phyloP scores from a whole-genome alignment of 495 filamentous ascomycete genomes.

The Aspergillus carlsbadensis region DNA sequence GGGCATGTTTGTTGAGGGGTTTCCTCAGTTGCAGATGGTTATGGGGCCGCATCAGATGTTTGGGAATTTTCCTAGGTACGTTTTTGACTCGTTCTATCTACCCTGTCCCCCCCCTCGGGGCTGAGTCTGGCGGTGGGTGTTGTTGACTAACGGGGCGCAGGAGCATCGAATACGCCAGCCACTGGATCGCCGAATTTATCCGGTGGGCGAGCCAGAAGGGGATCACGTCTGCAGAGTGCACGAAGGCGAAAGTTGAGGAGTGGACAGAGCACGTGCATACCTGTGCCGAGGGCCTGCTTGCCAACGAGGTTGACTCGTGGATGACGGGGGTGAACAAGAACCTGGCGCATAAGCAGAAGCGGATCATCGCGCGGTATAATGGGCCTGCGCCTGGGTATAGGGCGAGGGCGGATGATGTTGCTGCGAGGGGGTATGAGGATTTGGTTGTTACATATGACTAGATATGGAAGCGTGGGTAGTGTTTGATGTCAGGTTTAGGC shows the following conservation, averaged over 20 bases:
- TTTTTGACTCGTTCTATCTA: no score
- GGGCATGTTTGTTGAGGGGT: slow-evolving; percentile 18
- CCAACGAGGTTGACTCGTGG: slow-evolving; percentile 39
- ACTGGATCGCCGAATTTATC: slow-evolving; percentile 14
- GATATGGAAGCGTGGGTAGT: neutral
- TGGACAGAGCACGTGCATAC: slow-evolving; percentile 29
- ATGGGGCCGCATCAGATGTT: slow-evolving; percentile 32
- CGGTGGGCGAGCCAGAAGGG: slow-evolving; percentile 14
- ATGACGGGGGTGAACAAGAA: slow-evolving; percentile 43
- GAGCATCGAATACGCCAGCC: slow-evolving; percentile 12
- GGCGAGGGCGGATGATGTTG: slow-evolving; percentile 23
- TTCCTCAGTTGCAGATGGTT: slow-evolving; percentile 29
- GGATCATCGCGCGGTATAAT: slow-evolving; percentile 34
- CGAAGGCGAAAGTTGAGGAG: slow-evolving; percentile 13
- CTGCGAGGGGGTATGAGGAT: slow-evolving; percentile 18
- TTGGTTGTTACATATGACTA: slow-evolving; percentile 10
- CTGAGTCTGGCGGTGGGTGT: no score
- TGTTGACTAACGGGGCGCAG: no score
- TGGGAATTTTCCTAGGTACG: slow-evolving; percentile 40
- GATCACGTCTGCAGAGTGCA: slow-evolving; percentile 16
- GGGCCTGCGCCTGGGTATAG: slow-evolving; percentile 25
- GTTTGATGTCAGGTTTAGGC: neutral
- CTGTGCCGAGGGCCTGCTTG: slow-evolving; percentile 32
- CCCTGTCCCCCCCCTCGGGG: no score
- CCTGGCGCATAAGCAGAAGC: slow-evolving; percentile 32